Evolutionary conservation across 805 yeast genomes (phyloP).

Genomic region (Vanderwaltozyma tropicalis): DNA sequence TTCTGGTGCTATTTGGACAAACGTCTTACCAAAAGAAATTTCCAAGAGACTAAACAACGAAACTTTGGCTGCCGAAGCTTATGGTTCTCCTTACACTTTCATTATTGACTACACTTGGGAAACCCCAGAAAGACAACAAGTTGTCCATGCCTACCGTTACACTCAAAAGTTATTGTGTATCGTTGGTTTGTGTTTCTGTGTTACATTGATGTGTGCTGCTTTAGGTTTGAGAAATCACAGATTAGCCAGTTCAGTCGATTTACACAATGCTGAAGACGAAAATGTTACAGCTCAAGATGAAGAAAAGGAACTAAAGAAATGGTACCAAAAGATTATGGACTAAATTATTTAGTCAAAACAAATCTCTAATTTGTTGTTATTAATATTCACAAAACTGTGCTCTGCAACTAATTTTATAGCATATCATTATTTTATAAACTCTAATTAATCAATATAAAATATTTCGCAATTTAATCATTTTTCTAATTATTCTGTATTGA

Average conservation of each 20-base stretch:
- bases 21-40: conserved; percentile 38
- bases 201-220: conserved; percentile 39
- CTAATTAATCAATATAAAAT: no score
- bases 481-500: no score
- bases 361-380: no score
- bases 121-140: conserved; percentile 42
- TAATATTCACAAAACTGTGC: no score
- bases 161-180: conserved; percentile 46
- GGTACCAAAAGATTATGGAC: conserved; percentile 1
- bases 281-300: background rate
- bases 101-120: conserved; percentile 45
- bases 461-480: no score
- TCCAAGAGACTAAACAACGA: conserved; percentile 27
- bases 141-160: conserved; percentile 45
- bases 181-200: conserved; percentile 44
- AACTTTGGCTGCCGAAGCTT: conserved; percentile 32
- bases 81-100: conserved; percentile 42
- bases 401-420: no score
- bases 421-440: no score
- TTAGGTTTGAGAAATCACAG: conserved; percentile 45
- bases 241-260: conserved; percentile 21
- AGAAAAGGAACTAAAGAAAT: background rate
- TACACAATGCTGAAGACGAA: conserved; percentile 3
- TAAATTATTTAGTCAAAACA: no score
- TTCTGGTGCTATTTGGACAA: conserved; percentile 66